Evolutionary conservation across 2,329 filamentous ascomycete genomes (phyloP), one percentile per base, ranked within the genome.

Genomic region (Myriangium duriaei): DNA sequence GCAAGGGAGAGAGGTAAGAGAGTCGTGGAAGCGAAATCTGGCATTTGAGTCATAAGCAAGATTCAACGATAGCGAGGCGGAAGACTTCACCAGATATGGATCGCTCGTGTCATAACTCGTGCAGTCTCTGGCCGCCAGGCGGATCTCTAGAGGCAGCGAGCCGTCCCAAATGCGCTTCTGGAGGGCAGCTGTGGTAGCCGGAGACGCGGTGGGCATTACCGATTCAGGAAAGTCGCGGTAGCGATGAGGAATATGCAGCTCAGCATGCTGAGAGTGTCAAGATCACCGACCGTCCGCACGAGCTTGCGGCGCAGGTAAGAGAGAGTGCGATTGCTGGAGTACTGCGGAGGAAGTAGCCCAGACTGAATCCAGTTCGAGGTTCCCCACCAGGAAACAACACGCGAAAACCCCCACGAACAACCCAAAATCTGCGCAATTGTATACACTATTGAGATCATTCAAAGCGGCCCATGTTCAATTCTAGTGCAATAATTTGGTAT

Each of bases 1-100:
- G 65, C 16, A 82, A 64, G 33, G 81, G 70, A 4, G 76, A 74
- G 1, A 83, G 64, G 59, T 83, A 83, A 7, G 76, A 79, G 24
- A 83, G 60, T 16, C 79, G 71, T 4, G 76, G 74, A 39, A 68
- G 69, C 32, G 74, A 69, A 43, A 81, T 67, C 66, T 75, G 45
- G 13, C n/a, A 24, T 12, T 11, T 19, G 11, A 10, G 30, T 39
- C 6, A 32, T 28, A 4, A 18, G 11, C 29, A 12, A 30, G 9
- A 14, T 44, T 16, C 12, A 33, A 10, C 30, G 2, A 11, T 10
- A 18, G 11, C 15, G 9, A 29, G n/a, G 13, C n/a, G 4, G 4
- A 14, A 21, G 12, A 11, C 26, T 7, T n/a, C 51, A 75, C 72
- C 46, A 79, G 52, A 49, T 79, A 79, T 14, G 73, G 65, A 45